Evolutionary conservation across 352 stramenopile species (phyloP), one percentile per base, ranked within the genome.

Genomic region (Phytophthora ramorum): DNA sequence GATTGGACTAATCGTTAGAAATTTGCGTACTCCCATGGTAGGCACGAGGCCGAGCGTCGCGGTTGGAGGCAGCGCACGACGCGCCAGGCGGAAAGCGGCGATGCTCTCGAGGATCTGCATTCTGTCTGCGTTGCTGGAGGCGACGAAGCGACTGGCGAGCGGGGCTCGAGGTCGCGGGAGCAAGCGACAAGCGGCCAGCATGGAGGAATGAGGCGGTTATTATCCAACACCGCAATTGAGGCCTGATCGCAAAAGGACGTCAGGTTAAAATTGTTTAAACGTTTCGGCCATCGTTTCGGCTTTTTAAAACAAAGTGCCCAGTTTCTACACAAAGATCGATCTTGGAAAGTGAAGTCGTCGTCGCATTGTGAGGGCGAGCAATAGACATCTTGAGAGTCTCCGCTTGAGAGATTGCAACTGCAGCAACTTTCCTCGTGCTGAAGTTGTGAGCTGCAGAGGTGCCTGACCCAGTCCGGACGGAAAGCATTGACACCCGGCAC

Each of bases 21-120:
- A 5, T 24, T 46, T 24, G n/a, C 68, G 45, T 54, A 94, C 97
- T 66, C 98, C 98, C 98, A 99, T 99, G 1, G 98, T 99, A 9
- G 98, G 98, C 20, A 99, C 98, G 56, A 99, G 98, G 0, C 97
- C 98, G 46, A 99, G 69, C 7, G 76, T 91, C 16, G 82, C 75
- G 37, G 59, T 75, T 10, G 75, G 46, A 1, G 85, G 71, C 22
- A 96, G 69, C 32, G 77, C 58, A 22, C 66, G 71, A 10, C 86
- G 86, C 46, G 63, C 71, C 28, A 64, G 22, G 19, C 74, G 74
- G 72, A 93, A 93, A 43, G 74, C 68, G 2, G 78, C 63, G 44
- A 90, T 55, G 16, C 54, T 81, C 56, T 93, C 76, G 13, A 93
- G 65, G 28, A 93, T 71, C 63, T 90, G 67, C 58, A 85, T 72